Evolutionary conservation across 805 yeast genomes (phyloP).

Genomic region (Pichia manshurica): DNA sequence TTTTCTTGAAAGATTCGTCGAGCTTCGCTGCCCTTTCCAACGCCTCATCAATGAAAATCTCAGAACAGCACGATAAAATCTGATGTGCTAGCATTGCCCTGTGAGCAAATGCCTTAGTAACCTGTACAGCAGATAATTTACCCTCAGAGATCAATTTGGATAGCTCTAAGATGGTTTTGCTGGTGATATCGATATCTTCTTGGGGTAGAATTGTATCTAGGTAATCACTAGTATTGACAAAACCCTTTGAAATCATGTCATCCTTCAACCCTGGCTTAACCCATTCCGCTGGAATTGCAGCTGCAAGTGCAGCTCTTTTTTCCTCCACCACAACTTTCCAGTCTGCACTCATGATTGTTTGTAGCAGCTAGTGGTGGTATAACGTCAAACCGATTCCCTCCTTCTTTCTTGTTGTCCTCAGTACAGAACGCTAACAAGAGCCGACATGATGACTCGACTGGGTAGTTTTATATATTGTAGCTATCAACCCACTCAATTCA

Average conservation of each 20-base stretch:
- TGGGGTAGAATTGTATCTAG: conserved; percentile 13
- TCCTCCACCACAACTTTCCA: conserved; percentile 13
- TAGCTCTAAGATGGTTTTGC: conserved; percentile 5
- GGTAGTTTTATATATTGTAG: too few relatives aligned
- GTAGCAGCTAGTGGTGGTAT: background rate
- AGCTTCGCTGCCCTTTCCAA: conserved; percentile 47
- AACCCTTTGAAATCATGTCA: conserved; percentile 31
- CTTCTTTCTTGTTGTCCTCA: too few relatives aligned
- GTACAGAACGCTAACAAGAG: too few relatives aligned
- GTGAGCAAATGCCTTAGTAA: conserved; percentile 51
- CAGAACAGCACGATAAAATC: conserved; percentile 37
- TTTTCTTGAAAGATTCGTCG: conserved; percentile 43
- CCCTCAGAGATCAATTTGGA: conserved; percentile 17
- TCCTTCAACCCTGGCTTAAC: conserved; percentile 30
- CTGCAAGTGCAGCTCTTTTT: conserved; percentile 8
- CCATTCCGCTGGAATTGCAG: conserved; percentile 40
- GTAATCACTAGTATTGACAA: conserved; percentile 33
- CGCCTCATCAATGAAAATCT: conserved; percentile 53
- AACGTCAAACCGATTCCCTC: background rate
- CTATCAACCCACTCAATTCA: too few relatives aligned
- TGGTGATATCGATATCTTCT: conserved; percentile 12
- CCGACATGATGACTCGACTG: too few relatives aligned
- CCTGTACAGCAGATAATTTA: conserved; percentile 38
- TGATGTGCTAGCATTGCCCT: conserved; percentile 57
- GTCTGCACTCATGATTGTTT: conserved; percentile 2